phyloP scores from a whole-genome alignment of 2,329 filamentous ascomycete species.

The Periconia sp. region DNA sequence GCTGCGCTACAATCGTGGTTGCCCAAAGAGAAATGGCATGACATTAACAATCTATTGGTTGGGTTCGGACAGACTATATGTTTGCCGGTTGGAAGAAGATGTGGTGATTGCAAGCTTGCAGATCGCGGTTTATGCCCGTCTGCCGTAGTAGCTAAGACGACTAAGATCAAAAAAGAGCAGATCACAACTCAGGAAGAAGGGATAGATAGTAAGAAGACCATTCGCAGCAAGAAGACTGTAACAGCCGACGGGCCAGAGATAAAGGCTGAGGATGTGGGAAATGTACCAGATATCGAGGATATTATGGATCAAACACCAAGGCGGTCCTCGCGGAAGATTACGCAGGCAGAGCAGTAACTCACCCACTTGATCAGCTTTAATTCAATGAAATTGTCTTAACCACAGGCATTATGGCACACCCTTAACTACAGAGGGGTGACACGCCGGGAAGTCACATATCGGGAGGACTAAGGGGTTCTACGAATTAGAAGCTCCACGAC shows the following conservation, averaged over 20 bases:
- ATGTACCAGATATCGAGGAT: constrained; percentile 37
- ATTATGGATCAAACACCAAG: constrained; percentile 19
- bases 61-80: constrained; percentile 88
- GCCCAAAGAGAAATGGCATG: constrained; percentile 81
- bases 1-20: constrained; percentile 77
- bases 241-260: constrained; percentile 19
- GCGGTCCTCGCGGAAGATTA: neutral
- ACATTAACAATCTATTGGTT: constrained; percentile 88
- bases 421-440: too few species aligned
- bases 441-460: too few species aligned
- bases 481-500: too few species aligned
- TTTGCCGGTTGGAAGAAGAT: constrained; percentile 74
- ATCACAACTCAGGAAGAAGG: constrained; percentile 40
- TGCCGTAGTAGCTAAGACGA: constrained; percentile 50
- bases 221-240: constrained; percentile 13
- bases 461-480: too few species aligned
- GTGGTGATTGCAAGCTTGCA: constrained; percentile 83
- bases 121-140: constrained; percentile 71
- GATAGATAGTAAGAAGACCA: constrained; percentile 30
- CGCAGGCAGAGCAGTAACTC: neutral
- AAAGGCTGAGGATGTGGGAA: constrained; percentile 29
- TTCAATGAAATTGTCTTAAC: too few species aligned
- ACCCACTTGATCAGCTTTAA: too few species aligned
- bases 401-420: too few species aligned
- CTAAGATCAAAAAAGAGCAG: constrained; percentile 53